Evolutionary conservation across 768 basidiomycete species (phyloP).

Genomic region (Lentinula edodes): DNA sequence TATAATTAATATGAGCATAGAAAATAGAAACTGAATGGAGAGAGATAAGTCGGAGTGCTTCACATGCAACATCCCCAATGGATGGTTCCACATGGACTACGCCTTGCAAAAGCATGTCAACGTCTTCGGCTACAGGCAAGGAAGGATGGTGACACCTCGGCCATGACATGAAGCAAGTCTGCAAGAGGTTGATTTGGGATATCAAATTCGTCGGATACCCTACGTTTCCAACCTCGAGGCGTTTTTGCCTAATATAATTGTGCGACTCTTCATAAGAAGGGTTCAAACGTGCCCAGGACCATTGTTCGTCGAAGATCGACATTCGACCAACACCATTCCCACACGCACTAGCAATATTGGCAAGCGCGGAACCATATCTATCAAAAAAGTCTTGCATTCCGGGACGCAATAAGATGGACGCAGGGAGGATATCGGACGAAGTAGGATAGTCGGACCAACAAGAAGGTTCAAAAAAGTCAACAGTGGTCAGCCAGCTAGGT

Average conservation of each 20-base stretch:
- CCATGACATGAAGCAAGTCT: slow-evolving; percentile 78
- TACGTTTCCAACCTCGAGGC: slow-evolving; percentile 52
- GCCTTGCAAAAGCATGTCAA: slow-evolving; percentile 76
- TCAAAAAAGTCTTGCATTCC: slow-evolving; percentile 73
- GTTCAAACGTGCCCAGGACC: slow-evolving; percentile 56
- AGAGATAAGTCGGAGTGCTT: slow-evolving; percentile 54
- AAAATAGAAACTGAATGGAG: neutral
- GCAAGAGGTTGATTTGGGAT: slow-evolving; percentile 66
- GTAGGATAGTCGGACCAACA: slow-evolving; percentile 60
- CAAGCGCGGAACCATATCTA: slow-evolving; percentile 52
- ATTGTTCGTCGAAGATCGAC: slow-evolving; percentile 84
- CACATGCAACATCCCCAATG: slow-evolving; percentile 62
- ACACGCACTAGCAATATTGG: slow-evolving; percentile 51
- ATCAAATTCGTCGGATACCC: slow-evolving; percentile 60
- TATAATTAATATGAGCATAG: neutral
- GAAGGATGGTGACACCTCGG: slow-evolving; percentile 69
- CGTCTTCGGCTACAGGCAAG: slow-evolving; percentile 49
- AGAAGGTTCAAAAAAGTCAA: slow-evolving; percentile 57
- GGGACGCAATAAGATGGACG: slow-evolving; percentile 50
- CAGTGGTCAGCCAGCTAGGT: slow-evolving; percentile 76
- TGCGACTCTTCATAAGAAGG: slow-evolving; percentile 65
- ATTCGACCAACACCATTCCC: slow-evolving; percentile 65
- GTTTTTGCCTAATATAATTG: slow-evolving; percentile 61
- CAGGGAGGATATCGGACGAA: slow-evolving; percentile 58
- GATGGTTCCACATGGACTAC: slow-evolving; percentile 81